Evolutionary conservation across 2,329 filamentous ascomycete species (phyloP), one percentile per base, ranked within the genome.

Genomic region (Xylaria sp.): DNA sequence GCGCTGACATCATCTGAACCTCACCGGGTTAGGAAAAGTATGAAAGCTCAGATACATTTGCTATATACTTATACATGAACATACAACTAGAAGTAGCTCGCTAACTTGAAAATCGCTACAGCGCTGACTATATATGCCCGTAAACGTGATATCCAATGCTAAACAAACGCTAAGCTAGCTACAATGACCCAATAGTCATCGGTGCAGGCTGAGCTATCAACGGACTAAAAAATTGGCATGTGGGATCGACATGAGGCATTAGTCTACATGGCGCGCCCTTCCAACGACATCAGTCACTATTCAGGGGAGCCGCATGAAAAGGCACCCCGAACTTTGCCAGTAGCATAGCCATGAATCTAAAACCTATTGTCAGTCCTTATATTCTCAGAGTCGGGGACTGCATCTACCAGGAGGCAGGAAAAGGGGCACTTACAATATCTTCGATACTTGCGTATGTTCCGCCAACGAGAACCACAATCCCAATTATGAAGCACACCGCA

Each of bases 381-480:
- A n/a, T 59, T 3, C 33, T 25, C 17, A 49, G 15, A 9, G 27
- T 25, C 7, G 20, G 9, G 9, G 17, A 27, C 15, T 56, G 17
- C 17, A 17, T 44, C 33, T 55, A 20, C 17, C 10, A 38, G 5
- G 27, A 10, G 6, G 10, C 1, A 27, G 56, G 17, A 31, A 22
- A 45, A 5, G 4, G 22, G 33, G 33, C 7, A 75, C 76, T 77
- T 72, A 78, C 76, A 56, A 78, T 77, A 68, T 78, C 76, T 36
- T 67, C 71, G 49, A 78, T 73, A 56, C 73, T 76, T 5, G 76
- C 69, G 61, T 78, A 78, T 33, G 76, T 77, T 54, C 76, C 76
- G 27, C 75, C 75, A 27, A 77, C 76, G 9, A 78, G 64, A 5
- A 76, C 69, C 36, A 77, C 47, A 7, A 77, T 60, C 4, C 76